Base-by-base conservation (phyloP, 2,329 filamentous ascomycete species). In the Ramularia collo-cygni region DNA sequence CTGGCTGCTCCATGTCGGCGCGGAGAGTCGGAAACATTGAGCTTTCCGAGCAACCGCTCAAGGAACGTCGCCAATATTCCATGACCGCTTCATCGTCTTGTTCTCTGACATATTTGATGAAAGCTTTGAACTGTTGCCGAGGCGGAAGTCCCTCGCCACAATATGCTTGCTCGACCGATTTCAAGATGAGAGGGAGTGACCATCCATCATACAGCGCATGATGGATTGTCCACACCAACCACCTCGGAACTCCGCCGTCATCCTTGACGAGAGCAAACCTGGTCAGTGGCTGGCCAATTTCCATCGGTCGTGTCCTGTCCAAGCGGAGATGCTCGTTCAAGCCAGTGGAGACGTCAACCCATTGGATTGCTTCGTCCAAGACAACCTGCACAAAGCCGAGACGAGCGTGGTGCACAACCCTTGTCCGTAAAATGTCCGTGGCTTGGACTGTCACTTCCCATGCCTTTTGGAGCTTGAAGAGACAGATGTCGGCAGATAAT, bases 131-230 rank as follows among this genome's bases (percentile, higher is more conserved):
- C 13, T 41, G 41, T 4, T 43, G 38, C 14, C 29, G 34, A n/a
- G 35, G 36, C 17, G 33, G 15, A 5, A 15, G 16, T 9, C 29
- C 7, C 7, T 39, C 8, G 12, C 28, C 19, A 10, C 46, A 18
- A 4, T 12, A 10, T 10, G 10, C 12, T 18, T 13, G 27, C 12
- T n/a, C n/a, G n/a, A 65, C 52, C 27, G 50, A 46, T n/a, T 61
- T 47, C 8, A 64, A 44, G 10, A 67, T 49, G 13, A 65, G 45
- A 2, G 57, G 53, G 44, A 61, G 53, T 2, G 59, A 60, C 59
- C 60, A 66, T 1, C 62, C 63, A 49, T 67, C 64, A 41, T 65
- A 66, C 0, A 65, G 33, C 2, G 58, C 56, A 44, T 67, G 64
- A 35, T 67, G 64, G 10, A 62, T 52, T 18, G 57, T 63, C 46